A percentile compares a stretch with the other conserved stretches of the same genome.
Evolutionary conservation across 2,329 filamentous ascomycete species (phyloP).

Genomic region (Epichloe brachyelytri): DNA sequence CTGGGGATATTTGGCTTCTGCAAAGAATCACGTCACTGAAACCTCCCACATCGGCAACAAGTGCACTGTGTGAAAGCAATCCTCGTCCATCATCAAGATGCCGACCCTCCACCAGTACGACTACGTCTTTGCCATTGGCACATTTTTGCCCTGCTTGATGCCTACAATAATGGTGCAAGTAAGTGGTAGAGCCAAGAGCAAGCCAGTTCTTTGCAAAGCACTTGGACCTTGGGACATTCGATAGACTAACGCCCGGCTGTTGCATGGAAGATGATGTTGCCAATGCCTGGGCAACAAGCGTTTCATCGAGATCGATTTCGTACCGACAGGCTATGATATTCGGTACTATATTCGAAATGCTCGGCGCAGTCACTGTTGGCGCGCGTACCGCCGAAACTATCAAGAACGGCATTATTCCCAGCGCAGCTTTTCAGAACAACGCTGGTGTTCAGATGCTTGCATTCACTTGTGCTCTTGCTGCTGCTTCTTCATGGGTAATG

Average conservation of each 20-base stretch:
- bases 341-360: slow-evolving; percentile 53
- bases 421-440: slow-evolving; percentile 42
- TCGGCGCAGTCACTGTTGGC: slow-evolving; percentile 54
- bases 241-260: neutral
- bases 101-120: slow-evolving; percentile 4
- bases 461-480: slow-evolving; percentile 51
- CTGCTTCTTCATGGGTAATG: slow-evolving; percentile 62
- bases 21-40: neutral
- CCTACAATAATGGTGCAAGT: slow-evolving; percentile 71
- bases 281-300: slow-evolving; percentile 66
- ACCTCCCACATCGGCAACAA: neutral
- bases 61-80: neutral
- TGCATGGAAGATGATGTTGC: slow-evolving; percentile 59
- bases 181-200: slow-evolving; percentile 22
- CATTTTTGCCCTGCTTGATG: slow-evolving; percentile 61
- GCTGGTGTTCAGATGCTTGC: slow-evolving; percentile 56
- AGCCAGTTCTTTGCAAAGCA: neutral
- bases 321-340: slow-evolving; percentile 57
- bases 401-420: slow-evolving; percentile 64
- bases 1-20: neutral
- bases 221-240: neutral
- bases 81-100: neutral
- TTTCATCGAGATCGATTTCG: slow-evolving; percentile 42
- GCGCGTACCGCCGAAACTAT: slow-evolving; percentile 63
- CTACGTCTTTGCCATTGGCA: slow-evolving; percentile 65